phyloP scores from a whole-genome alignment of 1,139 yeast genomes.

The Ashbya aceris region DNA sequence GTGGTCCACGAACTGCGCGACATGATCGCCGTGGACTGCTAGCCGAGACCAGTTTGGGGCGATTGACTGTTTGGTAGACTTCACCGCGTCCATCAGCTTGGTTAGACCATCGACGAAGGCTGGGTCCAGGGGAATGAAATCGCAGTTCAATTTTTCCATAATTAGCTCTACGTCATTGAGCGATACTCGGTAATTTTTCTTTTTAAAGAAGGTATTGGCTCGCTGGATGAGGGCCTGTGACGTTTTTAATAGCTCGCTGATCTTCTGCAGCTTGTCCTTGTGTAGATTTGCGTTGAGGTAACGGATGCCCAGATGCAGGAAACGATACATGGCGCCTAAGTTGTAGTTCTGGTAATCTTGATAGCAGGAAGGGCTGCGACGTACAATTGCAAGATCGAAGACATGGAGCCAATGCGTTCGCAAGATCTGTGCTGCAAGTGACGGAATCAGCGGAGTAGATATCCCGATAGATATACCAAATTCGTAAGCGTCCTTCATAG shows the following conservation, averaged over 20 bases:
- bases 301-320: conserved; percentile 15
- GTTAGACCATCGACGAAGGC: conserved; percentile 14
- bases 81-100: conserved; percentile 15
- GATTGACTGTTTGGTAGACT: conserved; percentile 27
- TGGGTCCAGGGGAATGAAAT: conserved; percentile 20
- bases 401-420: conserved; percentile 15
- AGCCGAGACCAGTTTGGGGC: conserved; percentile 22
- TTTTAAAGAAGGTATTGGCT: conserved; percentile 20
- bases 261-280: conserved; percentile 10
- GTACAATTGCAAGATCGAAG: conserved; percentile 10
- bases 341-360: conserved; percentile 36
- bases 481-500: conserved; percentile 8
- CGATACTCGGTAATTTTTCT: conserved; percentile 22
- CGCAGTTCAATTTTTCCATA: conserved; percentile 11
- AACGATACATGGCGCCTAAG: conserved; percentile 9
- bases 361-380: conserved; percentile 26
- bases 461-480: conserved; percentile 8
- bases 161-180: conserved; percentile 18
- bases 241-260: conserved; percentile 10
- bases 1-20: conserved; percentile 7
- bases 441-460: conserved; percentile 5
- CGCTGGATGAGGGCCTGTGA: conserved; percentile 14
- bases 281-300: conserved; percentile 11
- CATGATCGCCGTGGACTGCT: conserved; percentile 11
- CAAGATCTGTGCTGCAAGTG: conserved; percentile 9